Evolutionary conservation across 1,139 yeast species (phyloP).

Genomic region (Wickerhamomyces sp.): DNA sequence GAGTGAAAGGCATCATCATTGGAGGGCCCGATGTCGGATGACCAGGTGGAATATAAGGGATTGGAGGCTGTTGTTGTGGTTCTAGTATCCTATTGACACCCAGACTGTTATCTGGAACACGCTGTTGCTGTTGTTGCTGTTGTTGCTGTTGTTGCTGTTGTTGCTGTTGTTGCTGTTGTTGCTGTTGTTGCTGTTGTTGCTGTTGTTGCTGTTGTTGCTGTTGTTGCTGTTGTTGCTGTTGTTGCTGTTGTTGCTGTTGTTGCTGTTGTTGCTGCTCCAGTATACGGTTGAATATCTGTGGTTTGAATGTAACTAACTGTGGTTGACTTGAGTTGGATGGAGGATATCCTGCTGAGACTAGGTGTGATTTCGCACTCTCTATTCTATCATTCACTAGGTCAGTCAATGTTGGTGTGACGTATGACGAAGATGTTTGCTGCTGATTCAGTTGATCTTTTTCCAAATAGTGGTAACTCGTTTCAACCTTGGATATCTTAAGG

Average conservation of each 20-base stretch:
- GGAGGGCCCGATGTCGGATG: too few relatives aligned
- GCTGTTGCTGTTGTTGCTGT: background rate
- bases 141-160: background rate
- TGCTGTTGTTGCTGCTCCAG: background rate
- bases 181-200: background rate
- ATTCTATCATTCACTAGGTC: conserved; percentile 1
- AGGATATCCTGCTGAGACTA: background rate
- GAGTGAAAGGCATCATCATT: too few relatives aligned
- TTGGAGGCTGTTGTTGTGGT: too few relatives aligned
- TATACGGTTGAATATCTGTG: background rate
- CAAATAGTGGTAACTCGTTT: background rate
- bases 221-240: background rate
- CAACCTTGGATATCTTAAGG: background rate
- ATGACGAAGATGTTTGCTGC: background rate
- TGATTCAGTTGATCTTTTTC: background rate
- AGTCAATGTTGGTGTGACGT: background rate
- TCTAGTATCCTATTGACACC: too few relatives aligned
- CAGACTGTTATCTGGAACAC: too few relatives aligned
- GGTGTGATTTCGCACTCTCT: background rate
- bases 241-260: background rate
- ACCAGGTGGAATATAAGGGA: too few relatives aligned
- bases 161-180: background rate
- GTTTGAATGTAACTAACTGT: background rate
- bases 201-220: background rate
- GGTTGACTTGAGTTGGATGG: too few relatives aligned